Evolutionary conservation across 75 land plant genomes (phyloP).

Genomic region (Sequoiadendron giganteum): DNA sequence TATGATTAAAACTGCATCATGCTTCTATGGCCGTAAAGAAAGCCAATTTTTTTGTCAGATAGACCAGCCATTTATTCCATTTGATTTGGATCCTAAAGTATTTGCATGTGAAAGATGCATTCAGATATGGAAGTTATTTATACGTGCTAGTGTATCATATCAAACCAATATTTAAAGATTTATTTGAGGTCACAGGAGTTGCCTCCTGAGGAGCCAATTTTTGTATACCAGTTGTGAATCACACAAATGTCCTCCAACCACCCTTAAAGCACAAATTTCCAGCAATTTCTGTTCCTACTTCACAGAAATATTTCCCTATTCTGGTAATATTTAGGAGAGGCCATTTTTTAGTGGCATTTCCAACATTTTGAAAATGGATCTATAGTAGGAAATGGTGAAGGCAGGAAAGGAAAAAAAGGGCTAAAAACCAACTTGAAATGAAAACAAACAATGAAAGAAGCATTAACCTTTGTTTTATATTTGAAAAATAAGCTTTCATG

Average conservation of each 20-base stretch:
- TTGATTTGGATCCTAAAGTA: neutral
- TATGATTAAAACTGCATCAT: neutral
- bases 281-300: neutral
- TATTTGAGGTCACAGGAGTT: neutral
- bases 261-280: neutral
- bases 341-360: neutral
- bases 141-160: neutral
- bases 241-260: neutral
- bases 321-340: neutral
- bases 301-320: neutral
- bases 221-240: neutral
- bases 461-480: too few species aligned
- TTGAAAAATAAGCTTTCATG: neutral
- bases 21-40: neutral
- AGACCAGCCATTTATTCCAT: neutral
- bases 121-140: neutral
- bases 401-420: neutral
- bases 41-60: neutral
- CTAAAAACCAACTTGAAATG: too few species aligned
- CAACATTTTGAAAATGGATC: neutral
- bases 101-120: neutral
- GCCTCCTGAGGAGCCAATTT: neutral
- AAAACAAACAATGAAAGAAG: too few species aligned
- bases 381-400: neutral
- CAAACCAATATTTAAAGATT: neutral